A percentile compares a stretch with the other conserved stretches of the same genome.
These are phyloP conservation scores for Candida sanyiensis DNA, from an alignment of 805 yeast species.

Conservation along the genomic window DNA sequence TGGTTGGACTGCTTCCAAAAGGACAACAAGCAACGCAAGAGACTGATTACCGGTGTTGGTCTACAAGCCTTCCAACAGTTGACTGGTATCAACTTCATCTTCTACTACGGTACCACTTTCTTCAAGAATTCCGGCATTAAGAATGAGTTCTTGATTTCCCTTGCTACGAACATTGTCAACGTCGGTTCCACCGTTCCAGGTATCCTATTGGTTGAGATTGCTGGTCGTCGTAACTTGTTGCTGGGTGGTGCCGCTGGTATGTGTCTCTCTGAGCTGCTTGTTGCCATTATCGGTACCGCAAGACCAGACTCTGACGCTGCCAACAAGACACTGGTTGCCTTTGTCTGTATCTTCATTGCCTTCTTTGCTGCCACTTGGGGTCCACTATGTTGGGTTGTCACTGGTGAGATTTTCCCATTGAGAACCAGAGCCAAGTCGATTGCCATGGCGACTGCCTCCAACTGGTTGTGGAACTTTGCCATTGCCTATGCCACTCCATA, in stretches of 20 bases:
- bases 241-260: constrained; percentile 58
- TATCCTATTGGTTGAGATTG: constrained; percentile 44
- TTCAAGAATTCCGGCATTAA: constrained; percentile 46
- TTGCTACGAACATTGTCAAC: constrained; percentile 41
- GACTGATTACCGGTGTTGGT: constrained; percentile 38
- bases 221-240: constrained; percentile 63
- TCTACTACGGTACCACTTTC: constrained; percentile 64
- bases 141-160: constrained; percentile 40
- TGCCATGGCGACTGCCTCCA: constrained; percentile 65
- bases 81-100: constrained; percentile 67
- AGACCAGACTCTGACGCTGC: constrained; percentile 29
- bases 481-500: constrained; percentile 76
- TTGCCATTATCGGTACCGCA: constrained; percentile 41
- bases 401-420: constrained; percentile 61
- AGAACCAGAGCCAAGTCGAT: constrained; percentile 71
- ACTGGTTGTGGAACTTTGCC: constrained; percentile 74
- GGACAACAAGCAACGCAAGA: constrained; percentile 35
- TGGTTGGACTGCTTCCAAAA: constrained; percentile 33
- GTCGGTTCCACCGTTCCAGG: constrained; percentile 50
- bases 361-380: constrained; percentile 85
- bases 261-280: constrained; percentile 56
- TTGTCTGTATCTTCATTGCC: constrained; percentile 56
- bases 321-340: constrained; percentile 45
- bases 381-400: constrained; percentile 67
- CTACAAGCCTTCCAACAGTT: constrained; percentile 55